phyloP scores from a whole-genome alignment of 2,329 filamentous ascomycete species.

The Aspergillus pseudoviridinutans region DNA sequence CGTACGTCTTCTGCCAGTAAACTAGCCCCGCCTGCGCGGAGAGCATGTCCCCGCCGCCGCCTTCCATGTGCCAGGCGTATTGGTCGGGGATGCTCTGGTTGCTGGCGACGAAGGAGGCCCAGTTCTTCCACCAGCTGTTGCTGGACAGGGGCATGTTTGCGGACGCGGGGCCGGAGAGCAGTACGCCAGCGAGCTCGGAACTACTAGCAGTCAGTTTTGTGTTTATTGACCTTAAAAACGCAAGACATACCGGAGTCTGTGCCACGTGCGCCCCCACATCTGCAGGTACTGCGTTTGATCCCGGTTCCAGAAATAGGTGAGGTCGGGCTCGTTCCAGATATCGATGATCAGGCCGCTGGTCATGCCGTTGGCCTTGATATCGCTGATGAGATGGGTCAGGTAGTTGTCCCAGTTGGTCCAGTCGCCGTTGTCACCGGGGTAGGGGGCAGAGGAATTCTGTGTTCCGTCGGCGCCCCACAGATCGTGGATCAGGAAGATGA shows the following conservation, averaged over 20 bases:
- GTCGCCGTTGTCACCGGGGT: slow-evolving; percentile 5
- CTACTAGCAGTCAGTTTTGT: neutral
- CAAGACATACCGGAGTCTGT: slow-evolving; percentile 32
- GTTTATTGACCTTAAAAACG: too few relatives aligned
- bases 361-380: slow-evolving; percentile 23
- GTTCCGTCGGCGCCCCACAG: slow-evolving; percentile 6
- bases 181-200: slow-evolving; percentile 9
- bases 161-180: slow-evolving; percentile 40
- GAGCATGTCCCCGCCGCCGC: slow-evolving; percentile 27
- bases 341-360: slow-evolving; percentile 42
- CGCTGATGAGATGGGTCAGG: slow-evolving; percentile 13
- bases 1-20: slow-evolving; percentile 22
- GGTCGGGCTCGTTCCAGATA: slow-evolving; percentile 54
- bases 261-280: slow-evolving; percentile 38
- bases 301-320: slow-evolving; percentile 35
- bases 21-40: slow-evolving; percentile 23
- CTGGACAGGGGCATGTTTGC: slow-evolving; percentile 28
- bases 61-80: slow-evolving; percentile 45
- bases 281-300: slow-evolving; percentile 39
- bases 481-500: slow-evolving; percentile 7
- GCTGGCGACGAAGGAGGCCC: slow-evolving; percentile 29
- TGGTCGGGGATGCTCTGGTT: slow-evolving; percentile 43
- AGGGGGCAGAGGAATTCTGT: neutral
- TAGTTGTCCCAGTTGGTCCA: slow-evolving; percentile 9
- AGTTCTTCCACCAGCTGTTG: slow-evolving; percentile 42